Evolutionary conservation across 805 yeast genomes (phyloP).

Genomic region (Zygosaccharomyces bailii): DNA sequence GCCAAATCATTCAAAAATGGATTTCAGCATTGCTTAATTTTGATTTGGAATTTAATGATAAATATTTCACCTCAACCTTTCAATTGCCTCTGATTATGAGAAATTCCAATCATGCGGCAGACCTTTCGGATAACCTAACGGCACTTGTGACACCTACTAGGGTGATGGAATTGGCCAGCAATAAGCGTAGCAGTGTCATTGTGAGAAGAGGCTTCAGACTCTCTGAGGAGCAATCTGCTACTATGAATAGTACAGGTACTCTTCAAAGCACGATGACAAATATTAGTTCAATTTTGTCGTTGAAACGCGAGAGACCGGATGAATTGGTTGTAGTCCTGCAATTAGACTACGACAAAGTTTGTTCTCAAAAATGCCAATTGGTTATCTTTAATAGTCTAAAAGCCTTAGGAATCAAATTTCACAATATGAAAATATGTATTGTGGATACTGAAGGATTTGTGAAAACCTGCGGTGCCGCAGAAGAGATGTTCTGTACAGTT

Average conservation of each 20-base stretch:
- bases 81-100: conserved; percentile 22
- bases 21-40: conserved; percentile 38
- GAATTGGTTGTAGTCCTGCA: conserved; percentile 31
- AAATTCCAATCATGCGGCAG: conserved; percentile 3
- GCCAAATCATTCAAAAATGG: conserved; percentile 41
- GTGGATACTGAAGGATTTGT: conserved; percentile 24
- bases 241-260: conserved; percentile 12
- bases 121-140: conserved; percentile 14
- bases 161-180: conserved; percentile 19
- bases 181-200: conserved; percentile 23
- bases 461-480: conserved; percentile 9
- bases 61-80: conserved; percentile 34
- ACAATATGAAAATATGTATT: conserved; percentile 19
- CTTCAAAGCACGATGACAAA: conserved; percentile 26
- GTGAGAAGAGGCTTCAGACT: conserved; percentile 24
- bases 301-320: conserved; percentile 29
- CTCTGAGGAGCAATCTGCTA: background rate
- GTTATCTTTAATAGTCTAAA: conserved; percentile 25
- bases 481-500: conserved; percentile 3
- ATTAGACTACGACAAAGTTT: conserved; percentile 21
- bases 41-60: conserved; percentile 32
- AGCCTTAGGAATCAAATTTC: conserved; percentile 24
- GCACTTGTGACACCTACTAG: conserved; percentile 21
- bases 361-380: conserved; percentile 9
- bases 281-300: conserved; percentile 30